Conservation (phyloP, 1,139 yeast genomes). For the Geotrichum histeridarum region DNA sequence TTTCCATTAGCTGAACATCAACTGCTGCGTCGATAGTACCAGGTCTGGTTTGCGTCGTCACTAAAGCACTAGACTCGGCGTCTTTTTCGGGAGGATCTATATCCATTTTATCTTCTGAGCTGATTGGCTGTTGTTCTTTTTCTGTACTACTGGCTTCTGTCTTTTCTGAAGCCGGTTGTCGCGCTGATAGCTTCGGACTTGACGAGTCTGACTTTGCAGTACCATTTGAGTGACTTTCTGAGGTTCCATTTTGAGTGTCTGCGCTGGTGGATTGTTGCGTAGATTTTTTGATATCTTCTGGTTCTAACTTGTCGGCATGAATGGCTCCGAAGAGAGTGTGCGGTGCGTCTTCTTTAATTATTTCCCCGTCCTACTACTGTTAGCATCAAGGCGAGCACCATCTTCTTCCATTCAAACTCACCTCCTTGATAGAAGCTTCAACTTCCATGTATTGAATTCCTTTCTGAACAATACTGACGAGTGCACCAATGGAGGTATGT, state of each 20-base stretch:
- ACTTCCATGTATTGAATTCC: slow-evolving; percentile 69
- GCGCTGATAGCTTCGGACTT: not conserved
- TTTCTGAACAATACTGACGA: slow-evolving; percentile 76
- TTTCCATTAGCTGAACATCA: slow-evolving; percentile 12
- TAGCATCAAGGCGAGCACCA: slow-evolving; percentile 19
- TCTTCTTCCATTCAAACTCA: slow-evolving; percentile 22
- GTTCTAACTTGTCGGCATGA: slow-evolving; percentile 22
- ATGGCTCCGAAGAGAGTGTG: slow-evolving; percentile 42
- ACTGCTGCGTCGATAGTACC: slow-evolving; percentile 13
- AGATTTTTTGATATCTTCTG: slow-evolving; percentile 27
- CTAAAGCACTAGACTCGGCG: not conserved
- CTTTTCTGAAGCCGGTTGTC: slow-evolving; percentile 5
- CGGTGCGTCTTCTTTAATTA: slow-evolving; percentile 26
- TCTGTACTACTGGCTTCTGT: slow-evolving; percentile 2
- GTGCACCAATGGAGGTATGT: slow-evolving; percentile 62
- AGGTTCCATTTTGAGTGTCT: not conserved
- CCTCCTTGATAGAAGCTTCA: slow-evolving; percentile 45
- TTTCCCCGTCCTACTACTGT: slow-evolving; percentile 16
- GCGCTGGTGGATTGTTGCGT: not conserved
- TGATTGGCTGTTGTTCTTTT: slow-evolving; percentile 1
- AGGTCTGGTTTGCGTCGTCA: slow-evolving; percentile 1
- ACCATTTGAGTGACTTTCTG: slow-evolving; percentile 1
- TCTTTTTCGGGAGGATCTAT: slow-evolving; percentile 8
- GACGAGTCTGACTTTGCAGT: not conserved
- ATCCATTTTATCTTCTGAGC: slow-evolving; percentile 16